phyloP scores from a whole-genome alignment of 2,329 filamentous ascomycete genomes.

The Calonectria naviculata region DNA sequence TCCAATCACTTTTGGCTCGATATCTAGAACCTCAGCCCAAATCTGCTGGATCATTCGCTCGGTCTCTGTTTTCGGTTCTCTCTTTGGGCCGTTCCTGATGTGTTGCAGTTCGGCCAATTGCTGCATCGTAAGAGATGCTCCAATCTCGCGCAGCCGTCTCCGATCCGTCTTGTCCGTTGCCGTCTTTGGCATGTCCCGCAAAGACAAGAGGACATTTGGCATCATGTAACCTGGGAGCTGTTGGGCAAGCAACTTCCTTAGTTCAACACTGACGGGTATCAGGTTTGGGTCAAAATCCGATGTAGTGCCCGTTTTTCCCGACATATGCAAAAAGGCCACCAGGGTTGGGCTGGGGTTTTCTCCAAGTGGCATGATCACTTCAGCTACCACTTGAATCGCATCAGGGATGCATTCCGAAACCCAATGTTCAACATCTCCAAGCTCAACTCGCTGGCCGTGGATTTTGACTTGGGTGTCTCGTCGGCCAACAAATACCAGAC shows the following conservation, averaged over 20 bases:
- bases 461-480: conserved; percentile 70
- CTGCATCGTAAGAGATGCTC: not conserved
- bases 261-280: too few relatives aligned
- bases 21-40: not conserved
- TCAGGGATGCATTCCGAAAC: not conserved
- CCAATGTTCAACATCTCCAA: conserved; percentile 43
- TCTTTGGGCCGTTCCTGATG: not conserved
- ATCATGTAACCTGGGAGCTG: too few relatives aligned
- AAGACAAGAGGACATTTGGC: too few relatives aligned
- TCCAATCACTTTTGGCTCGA: not conserved
- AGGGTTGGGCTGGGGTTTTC: conserved; percentile 6
- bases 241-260: too few relatives aligned
- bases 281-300: too few relatives aligned
- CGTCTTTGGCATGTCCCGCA: too few relatives aligned
- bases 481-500: conserved; percentile 57
- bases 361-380: conserved; percentile 13
- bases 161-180: too few relatives aligned
- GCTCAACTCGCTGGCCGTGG: conserved; percentile 66
- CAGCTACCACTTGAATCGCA: conserved; percentile 1
- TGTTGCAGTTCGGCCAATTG: not conserved
- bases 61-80: not conserved
- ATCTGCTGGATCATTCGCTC: not conserved
- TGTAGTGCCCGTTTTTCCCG: too few relatives aligned
- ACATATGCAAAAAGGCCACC: not conserved
- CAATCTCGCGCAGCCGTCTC: not conserved